Percentiles rank a stretch among this genome's conserved stretches.
Conservation (phyloP, 2,329 filamentous ascomycete species). For the Ophiostoma novo-ulmi region DNA sequence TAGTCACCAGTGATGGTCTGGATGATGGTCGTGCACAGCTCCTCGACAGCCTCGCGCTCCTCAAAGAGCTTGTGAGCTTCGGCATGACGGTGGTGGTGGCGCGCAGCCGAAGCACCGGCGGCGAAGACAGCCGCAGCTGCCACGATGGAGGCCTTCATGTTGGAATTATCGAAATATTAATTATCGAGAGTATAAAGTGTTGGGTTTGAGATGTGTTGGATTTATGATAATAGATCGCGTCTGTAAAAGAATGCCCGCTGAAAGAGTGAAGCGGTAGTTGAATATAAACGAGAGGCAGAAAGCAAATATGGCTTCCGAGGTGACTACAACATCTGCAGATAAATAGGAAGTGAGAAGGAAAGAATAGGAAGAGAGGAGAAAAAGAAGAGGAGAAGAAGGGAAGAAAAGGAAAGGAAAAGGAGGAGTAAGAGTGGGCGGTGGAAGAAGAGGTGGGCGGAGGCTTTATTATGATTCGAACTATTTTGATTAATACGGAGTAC, state of each 20-base stretch:
- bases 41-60: conserved; percentile 43
- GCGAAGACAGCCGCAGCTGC: conserved; percentile 59
- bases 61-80: conserved; percentile 50
- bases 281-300: conserved; percentile 47
- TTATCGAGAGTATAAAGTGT: conserved; percentile 26
- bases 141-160: conserved; percentile 69
- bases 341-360: conserved; percentile 36
- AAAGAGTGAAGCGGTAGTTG: conserved; percentile 77
- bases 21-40: conserved; percentile 67
- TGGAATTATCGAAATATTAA: conserved; percentile 32
- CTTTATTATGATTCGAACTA: conserved; percentile 1
- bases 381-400: background rate
- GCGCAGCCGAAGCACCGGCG: conserved; percentile 50
- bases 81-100: conserved; percentile 48
- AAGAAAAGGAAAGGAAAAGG: background rate
- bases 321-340: conserved; percentile 47
- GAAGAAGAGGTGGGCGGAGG: conserved; percentile 10
- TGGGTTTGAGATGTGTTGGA: conserved; percentile 16
- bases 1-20: conserved; percentile 63
- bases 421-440: background rate
- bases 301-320: conserved; percentile 42
- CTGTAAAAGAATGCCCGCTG: conserved; percentile 60
- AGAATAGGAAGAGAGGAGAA: conserved; percentile 28
- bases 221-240: too few species aligned
- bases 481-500: background rate